Percentiles rank a stretch among this genome's conserved stretches.
These are phyloP conservation scores for Apiospora kogelbergensis DNA, from an alignment of 2,329 filamentous ascomycete genomes.

Conservation along the genomic window DNA sequence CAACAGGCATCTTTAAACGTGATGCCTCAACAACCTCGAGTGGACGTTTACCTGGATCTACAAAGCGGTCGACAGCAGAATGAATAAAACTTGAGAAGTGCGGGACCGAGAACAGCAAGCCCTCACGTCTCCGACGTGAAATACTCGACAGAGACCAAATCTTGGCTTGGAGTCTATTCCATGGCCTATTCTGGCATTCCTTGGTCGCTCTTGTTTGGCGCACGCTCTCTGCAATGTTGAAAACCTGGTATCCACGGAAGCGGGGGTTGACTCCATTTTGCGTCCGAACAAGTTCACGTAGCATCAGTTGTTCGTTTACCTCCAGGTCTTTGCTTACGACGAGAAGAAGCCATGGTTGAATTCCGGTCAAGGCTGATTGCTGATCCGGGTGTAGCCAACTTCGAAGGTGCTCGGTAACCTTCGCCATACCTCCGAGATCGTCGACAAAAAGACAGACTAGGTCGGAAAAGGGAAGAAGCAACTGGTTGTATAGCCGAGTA, in stretches of 20 bases:
- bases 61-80: slow-evolving; percentile 2
- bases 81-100: slow-evolving; percentile 9
- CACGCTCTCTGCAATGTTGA: not conserved
- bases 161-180: not conserved
- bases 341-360: not conserved
- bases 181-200: not conserved
- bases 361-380: slow-evolving; percentile 3
- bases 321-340: not conserved
- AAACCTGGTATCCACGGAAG: not conserved
- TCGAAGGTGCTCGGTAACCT: slow-evolving; percentile 5
- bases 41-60: not conserved
- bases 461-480: slow-evolving; percentile 9
- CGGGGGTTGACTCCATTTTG: not conserved
- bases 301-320: not conserved
- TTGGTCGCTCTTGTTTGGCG: not conserved
- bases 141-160: not conserved
- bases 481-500: slow-evolving; percentile 2
- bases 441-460: slow-evolving; percentile 12
- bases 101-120: slow-evolving; percentile 2
- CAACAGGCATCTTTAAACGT: not conserved
- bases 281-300: not conserved
- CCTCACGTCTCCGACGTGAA: slow-evolving; percentile 6
- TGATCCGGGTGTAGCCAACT: slow-evolving; percentile 6
- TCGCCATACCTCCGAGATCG: slow-evolving; percentile 10
- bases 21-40: slow-evolving; percentile 9